phyloP scores from a whole-genome alignment of 371 early-diverging fungal species.

The Fennellomyces sp. region DNA sequence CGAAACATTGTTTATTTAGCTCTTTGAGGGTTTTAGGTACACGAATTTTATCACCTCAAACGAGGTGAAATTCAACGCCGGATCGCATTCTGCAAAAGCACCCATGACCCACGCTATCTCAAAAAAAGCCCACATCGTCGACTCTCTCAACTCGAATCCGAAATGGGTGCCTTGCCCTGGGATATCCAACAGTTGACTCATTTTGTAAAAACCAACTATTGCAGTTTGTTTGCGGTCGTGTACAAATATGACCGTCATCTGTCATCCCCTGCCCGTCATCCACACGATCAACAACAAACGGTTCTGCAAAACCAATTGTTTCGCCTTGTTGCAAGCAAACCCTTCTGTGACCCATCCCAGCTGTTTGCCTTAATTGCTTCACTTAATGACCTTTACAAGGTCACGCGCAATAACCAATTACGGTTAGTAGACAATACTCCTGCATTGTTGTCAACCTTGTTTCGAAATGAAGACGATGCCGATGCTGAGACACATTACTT shows the following conservation, averaged over 20 bases:
- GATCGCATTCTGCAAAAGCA: background rate
- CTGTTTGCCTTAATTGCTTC: background rate
- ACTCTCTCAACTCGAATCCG: background rate
- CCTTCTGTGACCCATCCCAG: background rate
- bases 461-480: background rate
- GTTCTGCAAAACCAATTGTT: conserved; percentile 1
- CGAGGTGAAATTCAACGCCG: conserved; percentile 12
- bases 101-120: background rate
- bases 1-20: background rate
- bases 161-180: background rate
- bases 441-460: background rate
- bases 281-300: background rate
- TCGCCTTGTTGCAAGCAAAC: conserved; percentile 4
- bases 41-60: conserved; percentile 13
- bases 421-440: background rate
- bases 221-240: conserved; percentile 1
- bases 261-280: background rate
- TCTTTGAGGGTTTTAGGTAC: conserved; percentile 6
- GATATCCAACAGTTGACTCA: background rate
- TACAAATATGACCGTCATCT: conserved; percentile 4
- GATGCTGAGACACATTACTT: background rate
- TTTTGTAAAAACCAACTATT: conserved; percentile 1
- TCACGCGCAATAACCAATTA: background rate
- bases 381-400: background rate
- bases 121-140: background rate